Base-by-base conservation (phyloP, 148 eudicot species). In the Beta vulgaris region DNA sequence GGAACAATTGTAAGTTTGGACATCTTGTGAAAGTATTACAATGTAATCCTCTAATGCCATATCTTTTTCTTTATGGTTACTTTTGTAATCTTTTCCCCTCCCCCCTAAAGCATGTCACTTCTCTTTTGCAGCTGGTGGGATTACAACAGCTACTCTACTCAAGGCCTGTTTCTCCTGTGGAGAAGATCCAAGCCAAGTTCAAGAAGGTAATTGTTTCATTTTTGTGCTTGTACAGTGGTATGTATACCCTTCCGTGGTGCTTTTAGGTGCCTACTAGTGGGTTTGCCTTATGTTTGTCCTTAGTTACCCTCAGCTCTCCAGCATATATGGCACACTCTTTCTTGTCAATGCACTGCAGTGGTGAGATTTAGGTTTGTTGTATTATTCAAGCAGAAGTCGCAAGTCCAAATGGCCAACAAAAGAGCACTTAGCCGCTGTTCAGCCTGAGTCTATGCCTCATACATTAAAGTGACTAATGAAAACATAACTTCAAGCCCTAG, bases 81-180 rank as follows among this genome's bases (percentile, higher is more conserved):
- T 66, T 40, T 23, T 66, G 28, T n/a, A 4, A 31, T 31, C 1
- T n/a, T 23, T 39, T 58, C 32, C 14, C 34, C 6, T 12, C 42
- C 12, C 28, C 21, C 55, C 34, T 61, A 34, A 69, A 67, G 44
- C 59, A 79, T 34, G 65, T 29, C n/a, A 40, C 70, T 43, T 73
- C 75, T 34, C 70, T 15, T 49, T 78, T 76, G 74, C 85, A 85
- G 87, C 93, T 88, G 97, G 88, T 79, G 88, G 82, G 31, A 83
- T 87, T 28, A 57, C 84, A 65, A 71, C 86, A 13, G 81, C 87
- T 53, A 66, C 75, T 61, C 71, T 94, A 26, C 75, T 94, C 7
- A 88, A 85, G 80, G 80, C 87, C 26, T 94, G 98, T 80, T 88
- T 94, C 74, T 88, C 97, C 21, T 94, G 98, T 28, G 96, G 98